These are phyloP conservation scores for Cyclotella atomus DNA, from an alignment of 108 stramenopile genomes.

Conservation along the genomic window DNA sequence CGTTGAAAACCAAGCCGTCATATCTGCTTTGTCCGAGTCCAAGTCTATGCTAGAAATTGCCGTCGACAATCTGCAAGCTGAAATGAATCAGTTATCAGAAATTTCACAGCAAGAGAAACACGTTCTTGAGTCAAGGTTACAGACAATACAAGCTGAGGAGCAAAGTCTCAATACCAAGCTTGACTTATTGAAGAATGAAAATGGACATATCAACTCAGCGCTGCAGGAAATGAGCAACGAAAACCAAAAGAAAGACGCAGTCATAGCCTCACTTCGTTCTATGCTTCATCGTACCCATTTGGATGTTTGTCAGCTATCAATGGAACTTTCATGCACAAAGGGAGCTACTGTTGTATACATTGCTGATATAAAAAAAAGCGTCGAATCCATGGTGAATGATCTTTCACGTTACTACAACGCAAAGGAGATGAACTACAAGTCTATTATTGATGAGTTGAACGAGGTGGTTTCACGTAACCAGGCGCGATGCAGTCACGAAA, in stretches of 20 bases:
- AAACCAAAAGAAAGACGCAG: neutral
- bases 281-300: constrained; percentile 9
- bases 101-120: too few species aligned
- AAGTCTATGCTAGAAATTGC: too few species aligned
- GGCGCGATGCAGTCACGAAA: neutral
- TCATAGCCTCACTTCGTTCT: neutral
- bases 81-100: too few species aligned
- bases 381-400: neutral
- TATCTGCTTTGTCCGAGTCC: too few species aligned
- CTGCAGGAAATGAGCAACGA: too few species aligned
- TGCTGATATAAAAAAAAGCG: neutral
- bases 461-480: neutral
- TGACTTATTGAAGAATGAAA: too few species aligned
- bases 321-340: constrained; percentile 11
- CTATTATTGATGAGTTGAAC: neutral
- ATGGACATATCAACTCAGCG: too few species aligned
- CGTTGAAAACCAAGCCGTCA: too few species aligned
- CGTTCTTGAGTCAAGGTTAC: too few species aligned
- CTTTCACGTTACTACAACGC: constrained; percentile 1
- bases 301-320: constrained; percentile 7
- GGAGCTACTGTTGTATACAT: constrained; percentile 2
- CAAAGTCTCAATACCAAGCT: too few species aligned
- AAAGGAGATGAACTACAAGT: neutral
- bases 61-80: too few species aligned
- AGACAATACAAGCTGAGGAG: too few species aligned